Evolutionary conservation across 2,329 filamentous ascomycete genomes (phyloP).

Genomic region (Neonectria punicea): DNA sequence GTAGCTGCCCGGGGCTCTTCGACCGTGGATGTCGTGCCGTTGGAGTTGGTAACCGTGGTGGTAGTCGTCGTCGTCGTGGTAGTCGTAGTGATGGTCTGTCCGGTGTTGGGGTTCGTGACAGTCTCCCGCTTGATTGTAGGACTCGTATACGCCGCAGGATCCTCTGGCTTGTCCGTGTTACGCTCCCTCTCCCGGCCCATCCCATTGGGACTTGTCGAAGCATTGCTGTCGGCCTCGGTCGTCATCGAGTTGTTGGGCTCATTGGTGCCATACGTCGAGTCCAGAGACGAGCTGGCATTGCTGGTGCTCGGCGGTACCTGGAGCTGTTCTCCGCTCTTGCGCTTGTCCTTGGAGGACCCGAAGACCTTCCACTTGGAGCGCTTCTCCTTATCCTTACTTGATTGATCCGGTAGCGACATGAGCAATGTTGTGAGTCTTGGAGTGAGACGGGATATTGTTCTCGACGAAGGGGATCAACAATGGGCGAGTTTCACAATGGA

Average conservation of each 20-base stretch:
- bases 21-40: constrained; percentile 35
- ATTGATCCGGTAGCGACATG: constrained; percentile 28
- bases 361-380: constrained; percentile 42
- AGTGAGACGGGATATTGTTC: background rate
- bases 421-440: background rate
- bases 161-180: background rate
- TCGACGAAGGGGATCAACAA: background rate
- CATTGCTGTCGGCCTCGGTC: constrained; percentile 30
- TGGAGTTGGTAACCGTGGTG: constrained; percentile 36
- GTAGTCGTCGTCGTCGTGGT: constrained; percentile 45
- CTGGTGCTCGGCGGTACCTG: constrained; percentile 6
- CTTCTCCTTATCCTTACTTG: constrained; percentile 30
- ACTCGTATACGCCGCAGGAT: constrained; percentile 16
- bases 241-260: constrained; percentile 39
- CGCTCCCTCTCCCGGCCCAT: constrained; percentile 1
- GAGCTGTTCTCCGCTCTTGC: constrained; percentile 24
- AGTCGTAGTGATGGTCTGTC: constrained; percentile 39
- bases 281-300: constrained; percentile 19
- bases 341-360: constrained; percentile 37
- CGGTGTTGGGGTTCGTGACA: constrained; percentile 36
- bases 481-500: background rate
- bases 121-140: constrained; percentile 30
- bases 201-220: constrained; percentile 21
- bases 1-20: constrained; percentile 31
- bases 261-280: constrained; percentile 40